These are phyloP conservation scores for Vaccinium macrocarpon DNA, from an alignment of 148 eudicot species.

Conservation along the genomic window DNA sequence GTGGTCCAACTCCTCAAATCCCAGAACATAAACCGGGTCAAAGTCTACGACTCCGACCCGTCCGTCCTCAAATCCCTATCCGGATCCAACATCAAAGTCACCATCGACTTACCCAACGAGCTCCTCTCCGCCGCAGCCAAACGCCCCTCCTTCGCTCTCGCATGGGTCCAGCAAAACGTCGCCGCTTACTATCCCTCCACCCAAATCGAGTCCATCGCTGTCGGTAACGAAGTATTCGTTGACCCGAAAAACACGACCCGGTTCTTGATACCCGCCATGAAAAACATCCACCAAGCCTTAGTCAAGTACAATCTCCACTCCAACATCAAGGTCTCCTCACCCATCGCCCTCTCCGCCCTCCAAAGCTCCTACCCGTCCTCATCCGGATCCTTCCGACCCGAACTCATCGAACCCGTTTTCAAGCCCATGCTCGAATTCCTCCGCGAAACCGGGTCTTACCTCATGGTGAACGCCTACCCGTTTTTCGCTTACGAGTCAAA, in stretches of 20 bases:
- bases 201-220: constrained; percentile 72
- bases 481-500: constrained; percentile 84
- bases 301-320: constrained; percentile 33
- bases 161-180: constrained; percentile 66
- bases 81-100: constrained; percentile 53
- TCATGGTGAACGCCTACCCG: constrained; percentile 94
- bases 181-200: constrained; percentile 58
- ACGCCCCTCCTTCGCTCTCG: constrained; percentile 42
- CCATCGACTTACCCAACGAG: constrained; percentile 78
- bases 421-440: constrained; percentile 71
- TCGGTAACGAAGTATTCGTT: constrained; percentile 85
- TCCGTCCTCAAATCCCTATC: constrained; percentile 66
- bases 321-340: constrained; percentile 71
- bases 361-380: constrained; percentile 80
- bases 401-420: constrained; percentile 54
- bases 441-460: constrained; percentile 41
- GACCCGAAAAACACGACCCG: constrained; percentile 62
- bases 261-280: constrained; percentile 71
- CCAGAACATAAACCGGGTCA: constrained; percentile 56
- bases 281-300: constrained; percentile 59
- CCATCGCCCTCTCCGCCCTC: constrained; percentile 67
- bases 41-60: constrained; percentile 79
- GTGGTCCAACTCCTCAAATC: constrained; percentile 60
- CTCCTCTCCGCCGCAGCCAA: constrained; percentile 59
- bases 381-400: constrained; percentile 61